Base-by-base conservation (phyloP, 2,329 filamentous ascomycete genomes). In the Pyricularia pennisetigena region DNA sequence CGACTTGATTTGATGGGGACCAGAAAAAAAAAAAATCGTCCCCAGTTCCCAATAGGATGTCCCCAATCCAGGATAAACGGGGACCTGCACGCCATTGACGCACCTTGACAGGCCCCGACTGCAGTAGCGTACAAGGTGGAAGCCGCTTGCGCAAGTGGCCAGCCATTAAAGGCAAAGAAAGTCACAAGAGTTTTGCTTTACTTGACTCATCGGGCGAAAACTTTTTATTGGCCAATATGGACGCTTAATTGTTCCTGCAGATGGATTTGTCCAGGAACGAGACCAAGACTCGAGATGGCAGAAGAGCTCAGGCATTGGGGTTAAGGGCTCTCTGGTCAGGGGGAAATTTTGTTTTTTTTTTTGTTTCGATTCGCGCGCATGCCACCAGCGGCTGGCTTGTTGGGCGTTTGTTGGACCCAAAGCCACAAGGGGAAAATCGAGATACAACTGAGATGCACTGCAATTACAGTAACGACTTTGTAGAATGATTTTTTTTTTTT, bases 61-160 rank as follows among this genome's bases (percentile, higher is more conserved):
- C 59, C 57, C 59, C 12, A 16, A 23, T 26, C 57, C 26, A 61
- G 23, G 57, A 61, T n/a, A 61, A 26, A 61, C 57, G 24, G 57
- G 57, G 57, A 62, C 59, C 59, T 62, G 59, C 59, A 62, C 59
- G 59, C 59, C 59, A 29, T 62, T 62, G 59, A 62, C 59, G 59
- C 59, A 62, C 59, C 59, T 62, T 28, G 24, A 62, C 24, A 28
- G 59, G 24, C 59, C 59, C 57, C 59, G 16, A 62, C 9, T 62
- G 59, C 59, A 62, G 59, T 62, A 62, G 59, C 59, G 59, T 29
- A 62, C 59, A 62, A 5, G 29, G 24, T 62, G 59, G 59, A 23
- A 62, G 59, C 59, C 59, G 59, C 59, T 62, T 62, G 59, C 59
- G 59, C 24, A 62, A 62, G 59, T 62, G 59, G 59, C 8, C 59